Evolutionary conservation across 1,139 yeast species (phyloP).

Genomic region (Taphrina wiesneri): DNA sequence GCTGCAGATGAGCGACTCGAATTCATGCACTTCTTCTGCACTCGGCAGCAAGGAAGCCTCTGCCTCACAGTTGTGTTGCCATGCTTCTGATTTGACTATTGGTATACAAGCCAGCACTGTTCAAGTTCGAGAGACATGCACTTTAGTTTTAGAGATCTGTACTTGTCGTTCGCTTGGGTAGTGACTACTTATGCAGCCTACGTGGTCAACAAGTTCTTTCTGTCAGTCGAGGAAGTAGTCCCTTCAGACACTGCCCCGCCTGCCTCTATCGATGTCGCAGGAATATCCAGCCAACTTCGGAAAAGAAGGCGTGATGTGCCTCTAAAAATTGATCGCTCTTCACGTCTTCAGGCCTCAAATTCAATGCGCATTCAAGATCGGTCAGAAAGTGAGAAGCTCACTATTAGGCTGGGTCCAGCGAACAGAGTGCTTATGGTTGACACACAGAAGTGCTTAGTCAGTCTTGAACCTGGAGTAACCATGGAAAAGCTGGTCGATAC

Average conservation of each 20-base stretch:
- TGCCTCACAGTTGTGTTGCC: too few species aligned
- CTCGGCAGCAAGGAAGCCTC: too few species aligned
- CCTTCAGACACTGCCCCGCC: neutral
- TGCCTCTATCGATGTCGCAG: neutral
- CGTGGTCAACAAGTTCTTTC: neutral
- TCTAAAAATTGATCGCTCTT: conserved; percentile 1
- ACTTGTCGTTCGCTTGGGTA: conserved; percentile 7
- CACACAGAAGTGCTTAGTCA: neutral
- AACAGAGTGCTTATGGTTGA: conserved; percentile 11
- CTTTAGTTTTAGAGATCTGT: conserved; percentile 1
- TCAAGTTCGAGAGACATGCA: too few species aligned
- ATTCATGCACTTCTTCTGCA: too few species aligned
- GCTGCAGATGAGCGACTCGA: too few species aligned
- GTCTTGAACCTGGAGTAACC: conserved; percentile 13
- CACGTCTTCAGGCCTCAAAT: neutral
- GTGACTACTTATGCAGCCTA: neutral
- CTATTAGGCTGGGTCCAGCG: conserved; percentile 3
- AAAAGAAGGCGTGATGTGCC: neutral
- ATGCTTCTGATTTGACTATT: too few species aligned
- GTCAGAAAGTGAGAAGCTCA: neutral
- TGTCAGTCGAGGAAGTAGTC: neutral
- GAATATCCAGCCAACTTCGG: neutral
- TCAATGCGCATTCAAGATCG: neutral
- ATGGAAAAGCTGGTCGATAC: conserved; percentile 24
- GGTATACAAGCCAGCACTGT: too few species aligned